phyloP scores from a whole-genome alignment of 495 filamentous ascomycete genomes.

The Hypoxylon fuscum region DNA sequence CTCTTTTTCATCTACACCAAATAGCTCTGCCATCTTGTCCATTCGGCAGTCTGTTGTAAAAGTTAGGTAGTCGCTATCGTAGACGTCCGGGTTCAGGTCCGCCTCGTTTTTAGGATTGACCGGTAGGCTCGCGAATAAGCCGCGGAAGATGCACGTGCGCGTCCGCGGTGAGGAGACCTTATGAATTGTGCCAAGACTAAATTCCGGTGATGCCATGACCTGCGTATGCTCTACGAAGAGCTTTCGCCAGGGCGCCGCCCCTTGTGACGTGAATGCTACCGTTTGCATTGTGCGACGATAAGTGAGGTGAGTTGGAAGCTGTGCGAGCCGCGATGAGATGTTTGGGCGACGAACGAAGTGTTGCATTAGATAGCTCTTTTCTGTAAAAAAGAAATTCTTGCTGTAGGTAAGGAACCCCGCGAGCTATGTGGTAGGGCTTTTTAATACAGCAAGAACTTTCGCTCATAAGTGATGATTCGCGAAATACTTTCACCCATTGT shows the following conservation, averaged over 20 bases:
- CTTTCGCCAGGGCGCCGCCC: constrained; percentile 68
- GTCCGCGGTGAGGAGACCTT: constrained; percentile 54
- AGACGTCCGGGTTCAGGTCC: constrained; percentile 69
- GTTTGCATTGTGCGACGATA: constrained; percentile 22
- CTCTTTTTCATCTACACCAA: constrained; percentile 48
- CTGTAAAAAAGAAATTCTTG: background rate
- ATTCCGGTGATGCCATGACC: constrained; percentile 68
- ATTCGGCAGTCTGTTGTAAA: constrained; percentile 91
- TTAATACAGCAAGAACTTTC: background rate
- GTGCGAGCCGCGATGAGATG: constrained; percentile 28
- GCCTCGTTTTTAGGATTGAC: constrained; percentile 70
- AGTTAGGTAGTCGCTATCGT: constrained; percentile 76
- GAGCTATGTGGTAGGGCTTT: no score
- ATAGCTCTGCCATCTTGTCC: constrained; percentile 79
- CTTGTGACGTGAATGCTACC: constrained; percentile 29
- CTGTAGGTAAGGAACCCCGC: constrained; percentile 3
- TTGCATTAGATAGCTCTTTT: constrained; percentile 14
- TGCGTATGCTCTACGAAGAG: constrained; percentile 71
- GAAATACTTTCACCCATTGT: background rate
- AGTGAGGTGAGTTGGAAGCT: constrained; percentile 12
- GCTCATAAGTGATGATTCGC: background rate
- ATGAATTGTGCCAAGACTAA: constrained; percentile 75
- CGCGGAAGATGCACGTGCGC: constrained; percentile 74
- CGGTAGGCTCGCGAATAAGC: constrained; percentile 78
- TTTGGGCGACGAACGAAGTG: constrained; percentile 13